Conservation (phyloP, 768 basidiomycete species). For the Termitomyces sp. region DNA sequence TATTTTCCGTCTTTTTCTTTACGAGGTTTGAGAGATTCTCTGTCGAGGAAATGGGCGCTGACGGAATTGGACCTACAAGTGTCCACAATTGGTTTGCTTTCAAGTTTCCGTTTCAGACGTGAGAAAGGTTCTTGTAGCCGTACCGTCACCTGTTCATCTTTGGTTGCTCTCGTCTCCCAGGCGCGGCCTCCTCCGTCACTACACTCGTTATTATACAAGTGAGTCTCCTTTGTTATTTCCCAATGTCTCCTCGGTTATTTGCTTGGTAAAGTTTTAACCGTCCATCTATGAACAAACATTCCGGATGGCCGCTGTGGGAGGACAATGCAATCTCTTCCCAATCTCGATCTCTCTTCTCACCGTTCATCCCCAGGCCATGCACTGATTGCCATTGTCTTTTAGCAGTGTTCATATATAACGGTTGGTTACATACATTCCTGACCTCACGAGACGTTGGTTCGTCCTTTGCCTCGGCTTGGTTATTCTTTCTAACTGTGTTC, state of each 20-base stretch:
- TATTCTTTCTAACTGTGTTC: slow-evolving; percentile 25
- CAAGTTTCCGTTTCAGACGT: slow-evolving; percentile 26
- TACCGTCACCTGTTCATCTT: slow-evolving; percentile 10
- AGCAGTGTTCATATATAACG: slow-evolving; percentile 24
- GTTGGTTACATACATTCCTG: slow-evolving; percentile 14
- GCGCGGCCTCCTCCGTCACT: slow-evolving; percentile 68
- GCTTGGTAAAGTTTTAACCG: not conserved
- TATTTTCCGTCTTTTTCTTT: slow-evolving; percentile 18
- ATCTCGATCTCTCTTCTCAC: slow-evolving; percentile 16
- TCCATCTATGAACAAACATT: slow-evolving; percentile 5
- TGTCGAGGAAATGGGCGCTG: slow-evolving; percentile 16
- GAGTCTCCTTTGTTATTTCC: slow-evolving; percentile 17
- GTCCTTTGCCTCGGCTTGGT: slow-evolving; percentile 9
- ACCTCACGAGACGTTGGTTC: slow-evolving; percentile 22
- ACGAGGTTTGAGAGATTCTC: slow-evolving; percentile 12
- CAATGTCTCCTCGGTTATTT: slow-evolving; percentile 1
- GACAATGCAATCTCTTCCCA: slow-evolving; percentile 16
- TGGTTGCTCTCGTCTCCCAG: slow-evolving; percentile 28
- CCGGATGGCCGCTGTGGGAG: slow-evolving; percentile 11
- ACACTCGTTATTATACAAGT: slow-evolving; percentile 56
- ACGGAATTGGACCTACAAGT: slow-evolving; percentile 46
- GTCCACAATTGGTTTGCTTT: slow-evolving; percentile 39
- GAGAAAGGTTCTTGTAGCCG: slow-evolving; percentile 27
- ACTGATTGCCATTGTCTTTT: slow-evolving; percentile 26
- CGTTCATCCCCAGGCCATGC: not conserved